Evolutionary conservation across 805 yeast genomes (phyloP).

Genomic region (Soucietia sequanensis): DNA sequence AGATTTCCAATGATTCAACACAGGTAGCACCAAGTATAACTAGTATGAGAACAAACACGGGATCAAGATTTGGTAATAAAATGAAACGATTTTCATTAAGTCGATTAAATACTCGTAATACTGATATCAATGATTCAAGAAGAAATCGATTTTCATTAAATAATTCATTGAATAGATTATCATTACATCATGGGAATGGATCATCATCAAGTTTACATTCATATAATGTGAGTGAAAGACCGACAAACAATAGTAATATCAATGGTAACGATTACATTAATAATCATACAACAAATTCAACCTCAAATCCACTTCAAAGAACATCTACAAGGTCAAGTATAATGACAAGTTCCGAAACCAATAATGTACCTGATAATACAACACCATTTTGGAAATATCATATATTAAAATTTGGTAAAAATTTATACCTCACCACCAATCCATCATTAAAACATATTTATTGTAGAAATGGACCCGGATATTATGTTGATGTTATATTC

Average conservation of each 20-base stretch:
- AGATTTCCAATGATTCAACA: not conserved
- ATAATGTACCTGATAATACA: not conserved
- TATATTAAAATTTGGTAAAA: constrained; percentile 51
- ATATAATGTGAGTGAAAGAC: not conserved
- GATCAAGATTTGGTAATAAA: not conserved
- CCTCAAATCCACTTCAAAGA: not conserved
- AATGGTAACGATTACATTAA: no score
- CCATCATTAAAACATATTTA: constrained; percentile 60
- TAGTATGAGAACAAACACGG: not conserved
- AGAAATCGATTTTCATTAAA: constrained; percentile 1
- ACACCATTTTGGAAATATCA: constrained; percentile 64
- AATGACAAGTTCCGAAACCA: not conserved
- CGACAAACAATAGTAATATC: no score
- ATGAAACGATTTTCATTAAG: not conserved
- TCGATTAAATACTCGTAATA: not conserved
- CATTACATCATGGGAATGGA: constrained; percentile 3
- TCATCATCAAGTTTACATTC: not conserved
- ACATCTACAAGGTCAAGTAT: not conserved
- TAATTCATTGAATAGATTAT: constrained; percentile 4
- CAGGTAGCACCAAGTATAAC: not conserved
- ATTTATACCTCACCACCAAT: constrained; percentile 63
- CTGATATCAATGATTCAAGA: not conserved
- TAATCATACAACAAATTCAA: not conserved
- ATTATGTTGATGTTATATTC: constrained; percentile 45
- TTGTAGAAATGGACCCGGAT: constrained; percentile 63